phyloP scores from a whole-genome alignment of 2,329 filamentous ascomycete genomes.

The Arthrobotrys entomopaga region DNA sequence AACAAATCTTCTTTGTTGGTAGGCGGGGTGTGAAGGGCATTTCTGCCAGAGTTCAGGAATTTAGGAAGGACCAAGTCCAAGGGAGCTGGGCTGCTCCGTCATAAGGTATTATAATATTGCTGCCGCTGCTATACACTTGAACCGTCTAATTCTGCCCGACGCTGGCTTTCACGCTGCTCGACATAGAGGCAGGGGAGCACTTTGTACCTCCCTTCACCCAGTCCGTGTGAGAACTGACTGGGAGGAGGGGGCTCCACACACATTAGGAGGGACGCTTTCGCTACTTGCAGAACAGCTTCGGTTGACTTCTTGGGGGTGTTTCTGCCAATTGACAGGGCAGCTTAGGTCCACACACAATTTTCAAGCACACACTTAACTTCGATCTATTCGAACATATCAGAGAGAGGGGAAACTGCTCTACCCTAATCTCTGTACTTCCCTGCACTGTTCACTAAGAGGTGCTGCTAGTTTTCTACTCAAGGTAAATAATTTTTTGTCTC shows the following conservation, averaged over 20 bases:
- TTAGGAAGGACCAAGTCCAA: slow-evolving; percentile 1
- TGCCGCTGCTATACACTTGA: slow-evolving; percentile 22
- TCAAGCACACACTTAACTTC: slow-evolving; percentile 5
- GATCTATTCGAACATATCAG: slow-evolving; percentile 27
- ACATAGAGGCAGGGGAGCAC: slow-evolving; percentile 19
- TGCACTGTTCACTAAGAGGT: not conserved
- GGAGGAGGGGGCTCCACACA: slow-evolving; percentile 31
- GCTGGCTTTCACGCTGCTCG: slow-evolving; percentile 19
- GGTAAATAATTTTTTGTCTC: slow-evolving; percentile 23
- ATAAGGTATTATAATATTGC: slow-evolving; percentile 51
- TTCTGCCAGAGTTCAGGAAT: slow-evolving; percentile 18
- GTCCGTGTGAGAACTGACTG: slow-evolving; percentile 24
- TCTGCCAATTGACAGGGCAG: slow-evolving; percentile 54
- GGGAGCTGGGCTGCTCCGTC: slow-evolving; percentile 30
- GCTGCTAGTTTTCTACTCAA: slow-evolving; percentile 24
- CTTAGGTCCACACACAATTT: slow-evolving; percentile 47
- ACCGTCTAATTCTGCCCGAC: slow-evolving; percentile 30
- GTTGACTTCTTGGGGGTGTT: slow-evolving; percentile 45
- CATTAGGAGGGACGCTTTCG: slow-evolving; percentile 14
- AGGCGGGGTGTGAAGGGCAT: slow-evolving; percentile 35
- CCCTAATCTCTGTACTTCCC: slow-evolving; percentile 34
- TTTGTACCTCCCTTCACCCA: slow-evolving; percentile 21
- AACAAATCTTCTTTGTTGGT: slow-evolving; percentile 19
- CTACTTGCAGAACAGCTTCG: slow-evolving; percentile 51
- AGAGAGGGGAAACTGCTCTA: slow-evolving; percentile 6